Base-by-base conservation (phyloP, 163 green algal genomes). In the Chlorella variabilis region DNA sequence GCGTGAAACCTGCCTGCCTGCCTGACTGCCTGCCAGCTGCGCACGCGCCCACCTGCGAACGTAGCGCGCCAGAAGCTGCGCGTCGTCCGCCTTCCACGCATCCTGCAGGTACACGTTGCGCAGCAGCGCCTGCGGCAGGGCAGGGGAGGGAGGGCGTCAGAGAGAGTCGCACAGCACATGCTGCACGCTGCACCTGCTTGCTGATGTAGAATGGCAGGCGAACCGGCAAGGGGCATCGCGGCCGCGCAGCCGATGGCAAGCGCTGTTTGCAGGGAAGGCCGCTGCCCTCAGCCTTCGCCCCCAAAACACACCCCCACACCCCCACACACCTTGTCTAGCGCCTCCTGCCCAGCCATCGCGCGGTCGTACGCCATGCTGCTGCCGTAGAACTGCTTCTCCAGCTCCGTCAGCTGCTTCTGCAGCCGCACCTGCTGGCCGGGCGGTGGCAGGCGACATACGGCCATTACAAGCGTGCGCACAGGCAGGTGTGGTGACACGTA, bases 361-460 rank as follows among this genome's bases (percentile, higher is more conserved):
- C 88, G 85, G 71, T 96, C 92, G 51, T 93, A 94, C 0, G 92
- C 86, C 51, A 88, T 85, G 71, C 82, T 85, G 81, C 83, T 90
- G 56, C 92, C 92, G 54, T 94, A 96, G 73, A 96, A 96, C 78
- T 87, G 90, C 77, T 90, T 87, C 85, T 96, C 92, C 42, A 95
- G 80, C 66, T 96, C 91, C 13, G 81, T 89, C 51, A 96, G 86
- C 63, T 84, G 86, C 80, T 91, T 93, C 51, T 68, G 80, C 39
- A 96, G 65, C 3, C 90, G 77, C 33, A 95, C 89, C 87, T 91
- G 81, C 48, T 63, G 21, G 5, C 15, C 5, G 29, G 70, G 45
- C 41, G 38, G 4, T 11, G 2, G n/a, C n/a, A n/a, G n/a, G n/a
- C n/a, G n/a, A n/a, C n/a, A n/a, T n/a, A n/a, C n/a, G n/a, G n/a